These are phyloP conservation scores for Ajuga reptans DNA, from an alignment of 305 asterid genomes.

Conservation along the genomic window DNA sequence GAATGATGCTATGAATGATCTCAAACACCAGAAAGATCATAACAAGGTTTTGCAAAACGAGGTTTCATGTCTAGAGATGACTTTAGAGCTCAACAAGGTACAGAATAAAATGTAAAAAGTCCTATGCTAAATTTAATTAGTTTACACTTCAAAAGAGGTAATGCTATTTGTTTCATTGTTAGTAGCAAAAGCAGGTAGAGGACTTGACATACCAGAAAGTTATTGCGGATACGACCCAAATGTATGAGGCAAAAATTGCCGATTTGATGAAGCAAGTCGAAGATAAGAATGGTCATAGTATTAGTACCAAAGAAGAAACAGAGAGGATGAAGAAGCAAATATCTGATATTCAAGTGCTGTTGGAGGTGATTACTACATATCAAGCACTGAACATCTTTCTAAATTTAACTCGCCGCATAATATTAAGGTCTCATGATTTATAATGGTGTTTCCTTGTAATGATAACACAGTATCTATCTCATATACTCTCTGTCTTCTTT, in stretches of 20 bases:
- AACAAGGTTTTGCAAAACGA: constrained; percentile 44
- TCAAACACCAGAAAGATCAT: constrained; percentile 48
- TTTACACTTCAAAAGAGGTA: constrained; percentile 22
- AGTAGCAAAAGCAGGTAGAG: constrained; percentile 79
- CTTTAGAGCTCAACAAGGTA: constrained; percentile 56
- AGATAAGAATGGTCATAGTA: constrained; percentile 28
- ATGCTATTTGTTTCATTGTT: constrained; percentile 50
- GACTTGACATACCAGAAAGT: constrained; percentile 50
- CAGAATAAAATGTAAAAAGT: not conserved
- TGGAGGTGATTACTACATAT: constrained; percentile 45
- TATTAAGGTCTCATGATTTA: not conserved
- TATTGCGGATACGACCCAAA: constrained; percentile 65
- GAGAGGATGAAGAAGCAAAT: constrained; percentile 45
- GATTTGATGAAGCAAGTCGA: constrained; percentile 59
- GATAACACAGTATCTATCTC: no score
- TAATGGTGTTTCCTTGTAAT: not conserved
- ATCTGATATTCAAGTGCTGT: constrained; percentile 38
- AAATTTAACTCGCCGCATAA: no score
- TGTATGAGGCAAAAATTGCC: constrained; percentile 72
- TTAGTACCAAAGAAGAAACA: constrained; percentile 45
- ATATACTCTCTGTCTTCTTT: constrained; percentile 1
- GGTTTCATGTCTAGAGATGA: constrained; percentile 42
- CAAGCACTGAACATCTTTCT: not conserved
- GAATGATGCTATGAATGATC: constrained; percentile 41
- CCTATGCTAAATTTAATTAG: not conserved